These are phyloP conservation scores for Saccharomycopsis crataegensis DNA, from an alignment of 1,139 yeast genomes.

Conservation along the genomic window DNA sequence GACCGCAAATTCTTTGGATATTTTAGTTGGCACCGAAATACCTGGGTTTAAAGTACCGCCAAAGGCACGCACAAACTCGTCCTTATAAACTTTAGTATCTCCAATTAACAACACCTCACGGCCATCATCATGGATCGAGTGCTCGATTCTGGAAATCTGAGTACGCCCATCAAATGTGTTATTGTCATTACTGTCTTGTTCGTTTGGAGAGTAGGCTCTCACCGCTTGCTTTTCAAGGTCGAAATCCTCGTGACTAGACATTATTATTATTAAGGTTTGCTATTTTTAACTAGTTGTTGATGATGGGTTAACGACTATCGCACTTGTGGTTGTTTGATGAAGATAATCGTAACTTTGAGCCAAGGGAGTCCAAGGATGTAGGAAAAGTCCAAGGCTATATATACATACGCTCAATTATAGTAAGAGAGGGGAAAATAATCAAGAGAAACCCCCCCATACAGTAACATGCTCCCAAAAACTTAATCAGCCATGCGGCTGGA, in stretches of 20 bases:
- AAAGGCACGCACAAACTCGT: constrained; percentile 47
- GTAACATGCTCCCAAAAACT: too few species aligned
- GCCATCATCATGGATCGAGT: constrained; percentile 10
- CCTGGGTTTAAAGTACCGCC: constrained; percentile 61
- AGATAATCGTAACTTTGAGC: too few species aligned
- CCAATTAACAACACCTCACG: constrained; percentile 33
- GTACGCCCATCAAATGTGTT: neutral
- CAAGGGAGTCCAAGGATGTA: too few species aligned
- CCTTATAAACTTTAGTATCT: constrained; percentile 54
- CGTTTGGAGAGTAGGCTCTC: constrained; percentile 3
- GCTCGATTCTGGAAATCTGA: constrained; percentile 3
- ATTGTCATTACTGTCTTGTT: neutral
- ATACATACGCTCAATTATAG: too few species aligned
- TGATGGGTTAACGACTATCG: neutral
- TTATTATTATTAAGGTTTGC: neutral
- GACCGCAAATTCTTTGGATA: constrained; percentile 32
- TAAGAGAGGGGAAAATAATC: too few species aligned
- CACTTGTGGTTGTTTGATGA: neutral
- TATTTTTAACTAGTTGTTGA: neutral
- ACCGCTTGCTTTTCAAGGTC: constrained; percentile 9
- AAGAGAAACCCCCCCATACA: too few species aligned
- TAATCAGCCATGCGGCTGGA: too few species aligned
- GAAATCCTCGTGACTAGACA: neutral
- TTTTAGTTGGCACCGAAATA: constrained; percentile 37
- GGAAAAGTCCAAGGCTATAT: too few species aligned